phyloP scores from a whole-genome alignment of 2,329 filamentous ascomycete species.

The Gaeumannomyces sp. region DNA sequence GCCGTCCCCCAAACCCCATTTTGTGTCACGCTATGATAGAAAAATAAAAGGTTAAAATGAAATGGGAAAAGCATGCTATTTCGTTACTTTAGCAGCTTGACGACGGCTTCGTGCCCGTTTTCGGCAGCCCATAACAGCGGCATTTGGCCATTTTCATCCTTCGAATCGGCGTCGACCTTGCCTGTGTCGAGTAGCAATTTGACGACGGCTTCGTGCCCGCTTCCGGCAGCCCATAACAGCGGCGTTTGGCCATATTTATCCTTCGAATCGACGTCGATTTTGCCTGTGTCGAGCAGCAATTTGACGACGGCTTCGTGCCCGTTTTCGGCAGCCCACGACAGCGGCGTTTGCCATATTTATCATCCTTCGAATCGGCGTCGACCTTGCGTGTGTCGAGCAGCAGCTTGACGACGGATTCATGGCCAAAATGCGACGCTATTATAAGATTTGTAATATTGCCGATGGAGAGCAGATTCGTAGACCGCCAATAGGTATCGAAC shows the following conservation, averaged over 20 bases:
- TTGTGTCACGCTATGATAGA: too few relatives aligned
- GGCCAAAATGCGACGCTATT: constrained; percentile 15
- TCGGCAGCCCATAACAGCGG: too few relatives aligned
- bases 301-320: constrained; percentile 7
- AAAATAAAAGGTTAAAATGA: too few relatives aligned
- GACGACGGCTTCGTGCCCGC: constrained; percentile 12
- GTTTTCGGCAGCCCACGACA: constrained; percentile 2
- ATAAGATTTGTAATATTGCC: constrained; percentile 11
- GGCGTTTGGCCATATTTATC: too few relatives aligned
- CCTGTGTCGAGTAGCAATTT: constrained; percentile 5
- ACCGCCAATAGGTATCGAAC: constrained; percentile 8
- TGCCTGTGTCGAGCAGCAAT: background rate
- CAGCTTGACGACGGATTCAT: constrained; percentile 11
- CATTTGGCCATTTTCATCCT: too few relatives aligned
- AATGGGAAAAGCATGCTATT: too few relatives aligned
- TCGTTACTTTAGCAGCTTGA: background rate
- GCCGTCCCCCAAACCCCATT: too few relatives aligned
- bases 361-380: constrained; percentile 8
- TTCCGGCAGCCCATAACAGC: constrained; percentile 2
- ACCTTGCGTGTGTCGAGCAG: constrained; percentile 1
- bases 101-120: constrained; percentile 8
- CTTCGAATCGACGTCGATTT: constrained; percentile 6
- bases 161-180: constrained; percentile 8
- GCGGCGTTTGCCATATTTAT: background rate
- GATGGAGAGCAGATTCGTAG: background rate